A percentile compares a stretch with the other conserved stretches of the same genome.
phyloP scores from a whole-genome alignment of 2,329 filamentous ascomycete genomes.

The Pseudogymnoascus sp. region DNA sequence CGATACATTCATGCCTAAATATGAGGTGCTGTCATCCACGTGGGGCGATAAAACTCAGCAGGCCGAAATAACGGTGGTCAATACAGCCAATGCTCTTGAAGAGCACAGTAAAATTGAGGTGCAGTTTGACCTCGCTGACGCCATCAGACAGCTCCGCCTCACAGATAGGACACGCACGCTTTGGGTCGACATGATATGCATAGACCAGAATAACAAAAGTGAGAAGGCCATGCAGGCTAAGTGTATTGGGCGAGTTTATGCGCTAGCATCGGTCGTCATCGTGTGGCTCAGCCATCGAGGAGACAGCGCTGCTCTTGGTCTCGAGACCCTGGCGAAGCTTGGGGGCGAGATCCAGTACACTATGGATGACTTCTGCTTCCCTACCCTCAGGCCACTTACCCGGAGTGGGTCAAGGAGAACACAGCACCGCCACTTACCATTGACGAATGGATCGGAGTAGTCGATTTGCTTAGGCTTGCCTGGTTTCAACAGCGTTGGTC shows the following conservation, averaged over 20 bases:
- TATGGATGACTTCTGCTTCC: background rate
- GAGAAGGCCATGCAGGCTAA: background rate
- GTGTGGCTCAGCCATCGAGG: background rate
- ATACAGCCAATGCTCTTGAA: too few relatives aligned
- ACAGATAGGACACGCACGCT: background rate
- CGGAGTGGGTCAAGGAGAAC: background rate
- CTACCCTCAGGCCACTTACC: background rate
- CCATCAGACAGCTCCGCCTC: background rate
- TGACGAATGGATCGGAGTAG: background rate
- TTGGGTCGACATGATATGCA: too few relatives aligned
- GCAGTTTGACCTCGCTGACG: too few relatives aligned
- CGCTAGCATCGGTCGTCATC: background rate
- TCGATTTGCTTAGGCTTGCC: background rate
- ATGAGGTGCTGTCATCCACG: too few relatives aligned
- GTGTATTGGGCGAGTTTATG: background rate
- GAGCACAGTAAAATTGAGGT: too few relatives aligned
- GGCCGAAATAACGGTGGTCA: too few relatives aligned
- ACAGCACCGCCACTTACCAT: background rate
- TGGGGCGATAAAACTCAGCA: too few relatives aligned
- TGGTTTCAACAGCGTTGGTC: background rate
- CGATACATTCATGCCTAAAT: too few relatives aligned
- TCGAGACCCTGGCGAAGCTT: background rate
- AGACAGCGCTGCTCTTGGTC: background rate
- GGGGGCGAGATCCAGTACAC: background rate
- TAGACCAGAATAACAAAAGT: too few relatives aligned